Conservation (phyloP, 208 protist genomes). For the Leishmania gerbilli region DNA sequence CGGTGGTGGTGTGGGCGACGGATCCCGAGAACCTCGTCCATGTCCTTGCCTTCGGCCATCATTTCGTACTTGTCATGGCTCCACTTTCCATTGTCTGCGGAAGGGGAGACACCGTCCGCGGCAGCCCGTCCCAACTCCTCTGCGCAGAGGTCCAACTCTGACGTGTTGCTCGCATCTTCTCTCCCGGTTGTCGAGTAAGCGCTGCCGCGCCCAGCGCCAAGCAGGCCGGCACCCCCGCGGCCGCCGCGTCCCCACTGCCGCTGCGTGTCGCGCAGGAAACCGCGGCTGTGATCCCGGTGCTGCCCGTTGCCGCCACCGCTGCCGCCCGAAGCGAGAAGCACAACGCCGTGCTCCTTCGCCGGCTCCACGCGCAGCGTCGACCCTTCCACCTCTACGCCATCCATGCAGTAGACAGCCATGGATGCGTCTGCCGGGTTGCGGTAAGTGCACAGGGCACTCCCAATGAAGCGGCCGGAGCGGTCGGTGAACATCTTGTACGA, state of each 20-base stretch:
- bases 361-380: slow-evolving; percentile 65
- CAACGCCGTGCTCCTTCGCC: slow-evolving; percentile 82
- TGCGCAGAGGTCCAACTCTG: neutral
- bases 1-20: slow-evolving; percentile 20
- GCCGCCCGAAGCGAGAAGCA: slow-evolving; percentile 54
- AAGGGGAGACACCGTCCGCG: neutral
- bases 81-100: slow-evolving; percentile 43
- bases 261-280: slow-evolving; percentile 34
- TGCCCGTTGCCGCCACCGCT: neutral
- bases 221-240: slow-evolving; percentile 4
- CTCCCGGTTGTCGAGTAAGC: neutral
- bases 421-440: slow-evolving; percentile 89
- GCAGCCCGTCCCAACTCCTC: neutral
- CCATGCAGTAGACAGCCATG: slow-evolving; percentile 70
- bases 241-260: slow-evolving; percentile 19
- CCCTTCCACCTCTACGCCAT: slow-evolving; percentile 68
- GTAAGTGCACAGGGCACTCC: slow-evolving; percentile 85
- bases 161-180: neutral
- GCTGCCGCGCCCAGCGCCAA: slow-evolving; percentile 1
- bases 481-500: slow-evolving; percentile 91
- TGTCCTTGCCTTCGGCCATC: slow-evolving; percentile 51
- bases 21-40: slow-evolving; percentile 57
- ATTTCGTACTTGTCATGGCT: slow-evolving; percentile 80
- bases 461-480: slow-evolving; percentile 79
- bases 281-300: slow-evolving; percentile 29